Conservation (phyloP, 2,329 filamentous ascomycete genomes). For the Aspergillus latus region DNA sequence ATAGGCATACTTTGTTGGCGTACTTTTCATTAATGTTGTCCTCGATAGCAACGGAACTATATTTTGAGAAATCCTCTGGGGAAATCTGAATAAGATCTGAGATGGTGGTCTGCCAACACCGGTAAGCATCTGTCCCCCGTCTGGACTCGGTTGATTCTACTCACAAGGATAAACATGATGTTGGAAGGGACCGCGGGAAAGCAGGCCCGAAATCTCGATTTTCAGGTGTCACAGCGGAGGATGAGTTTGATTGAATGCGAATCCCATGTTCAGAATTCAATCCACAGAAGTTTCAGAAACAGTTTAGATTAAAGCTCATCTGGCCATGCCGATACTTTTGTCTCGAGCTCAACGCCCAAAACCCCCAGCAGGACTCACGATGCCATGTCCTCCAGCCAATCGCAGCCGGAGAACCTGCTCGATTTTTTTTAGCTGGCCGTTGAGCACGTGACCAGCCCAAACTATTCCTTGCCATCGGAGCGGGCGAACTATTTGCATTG, state of each 20-base stretch:
- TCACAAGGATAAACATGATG: conserved; percentile 53
- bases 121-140: conserved; percentile 12
- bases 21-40: conserved; percentile 98
- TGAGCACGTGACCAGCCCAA: conserved; percentile 16
- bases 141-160: conserved; percentile 21
- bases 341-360: conserved; percentile 4
- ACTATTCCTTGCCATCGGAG: conserved; percentile 19
- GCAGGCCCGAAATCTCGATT: conserved; percentile 12
- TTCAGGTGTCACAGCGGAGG: conserved; percentile 11
- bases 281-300: conserved; percentile 1
- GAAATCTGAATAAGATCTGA: conserved; percentile 91
- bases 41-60: conserved; percentile 79
- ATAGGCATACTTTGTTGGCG: conserved; percentile 70
- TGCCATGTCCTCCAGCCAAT: conserved; percentile 21
- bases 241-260: conserved; percentile 4
- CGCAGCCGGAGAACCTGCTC: conserved; percentile 19
- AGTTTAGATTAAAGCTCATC: conserved; percentile 1
- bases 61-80: conserved; percentile 82
- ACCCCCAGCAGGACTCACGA: conserved; percentile 5
- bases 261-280: conserved; percentile 21
- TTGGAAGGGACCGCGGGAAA: conserved; percentile 2
- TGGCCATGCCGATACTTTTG: background rate
- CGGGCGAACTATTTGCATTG: conserved; percentile 24
- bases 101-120: conserved; percentile 71
- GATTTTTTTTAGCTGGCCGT: conserved; percentile 18